A percentile compares a stretch with the other conserved stretches of the same genome.
Evolutionary conservation across 331 rosid species (phyloP).

Genomic region (Erythrophleum ivorense): DNA sequence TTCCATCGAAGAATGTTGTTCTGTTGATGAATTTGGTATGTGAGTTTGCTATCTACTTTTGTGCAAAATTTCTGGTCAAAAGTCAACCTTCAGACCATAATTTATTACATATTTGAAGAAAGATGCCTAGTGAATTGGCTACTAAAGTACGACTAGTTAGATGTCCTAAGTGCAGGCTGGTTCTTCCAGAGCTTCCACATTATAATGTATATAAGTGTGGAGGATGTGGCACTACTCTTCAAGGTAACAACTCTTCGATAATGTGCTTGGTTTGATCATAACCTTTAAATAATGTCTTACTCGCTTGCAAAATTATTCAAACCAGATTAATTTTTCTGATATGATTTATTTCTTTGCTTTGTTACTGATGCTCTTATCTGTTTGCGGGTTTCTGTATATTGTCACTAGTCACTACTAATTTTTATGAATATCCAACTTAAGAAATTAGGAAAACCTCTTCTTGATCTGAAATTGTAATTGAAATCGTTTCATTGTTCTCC

Average conservation of each 20-base stretch:
- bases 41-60: constrained; percentile 25
- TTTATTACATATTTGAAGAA: constrained; percentile 38
- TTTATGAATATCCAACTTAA: constrained; percentile 3
- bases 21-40: constrained; percentile 35
- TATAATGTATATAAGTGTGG: constrained; percentile 77
- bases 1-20: constrained; percentile 11
- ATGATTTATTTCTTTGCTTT: neutral
- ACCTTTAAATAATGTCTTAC: neutral
- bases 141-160: constrained; percentile 69
- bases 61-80: constrained; percentile 28
- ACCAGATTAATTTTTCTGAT: neutral
- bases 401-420: neutral
- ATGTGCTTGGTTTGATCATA: constrained; percentile 31
- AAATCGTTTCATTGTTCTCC: constrained; percentile 33
- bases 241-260: constrained; percentile 55
- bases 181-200: constrained; percentile 74
- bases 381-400: neutral
- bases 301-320: neutral
- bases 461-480: constrained; percentile 9
- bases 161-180: constrained; percentile 80
- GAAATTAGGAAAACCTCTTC: constrained; percentile 6
- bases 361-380: constrained; percentile 7
- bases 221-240: constrained; percentile 78
- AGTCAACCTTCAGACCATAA: constrained; percentile 35
- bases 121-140: constrained; percentile 60